These are phyloP conservation scores for Fusarium caatingaense DNA, from an alignment of 2,329 filamentous ascomycete species.

Conservation along the genomic window DNA sequence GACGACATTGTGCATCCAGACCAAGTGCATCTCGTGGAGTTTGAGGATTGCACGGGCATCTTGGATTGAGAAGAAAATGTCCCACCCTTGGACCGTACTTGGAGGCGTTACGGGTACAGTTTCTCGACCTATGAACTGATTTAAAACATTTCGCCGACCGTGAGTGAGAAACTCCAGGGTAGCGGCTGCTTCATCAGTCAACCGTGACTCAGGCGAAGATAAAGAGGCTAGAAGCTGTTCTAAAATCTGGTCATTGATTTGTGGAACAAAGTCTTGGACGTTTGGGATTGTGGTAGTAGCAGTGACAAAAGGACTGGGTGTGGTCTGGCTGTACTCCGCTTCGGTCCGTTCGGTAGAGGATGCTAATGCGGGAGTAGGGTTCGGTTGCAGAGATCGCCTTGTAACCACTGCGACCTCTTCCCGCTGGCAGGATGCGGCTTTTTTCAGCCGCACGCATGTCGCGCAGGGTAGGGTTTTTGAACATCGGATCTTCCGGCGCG, in stretches of 20 bases:
- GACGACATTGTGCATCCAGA: constrained; percentile 2
- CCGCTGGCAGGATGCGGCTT: neutral
- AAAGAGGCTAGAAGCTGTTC: neutral
- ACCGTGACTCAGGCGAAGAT: neutral
- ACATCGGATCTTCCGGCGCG: neutral
- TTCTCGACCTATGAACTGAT: neutral
- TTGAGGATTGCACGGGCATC: neutral
- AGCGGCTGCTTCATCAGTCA: constrained; percentile 3
- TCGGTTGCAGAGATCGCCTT: neutral
- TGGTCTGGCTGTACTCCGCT: neutral
- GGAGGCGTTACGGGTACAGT: accelerated
- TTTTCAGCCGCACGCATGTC: neutral
- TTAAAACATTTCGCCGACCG: neutral
- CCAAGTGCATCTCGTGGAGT: neutral
- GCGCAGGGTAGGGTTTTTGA: constrained; percentile 1
- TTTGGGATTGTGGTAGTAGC: accelerated
- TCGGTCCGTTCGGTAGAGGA: neutral
- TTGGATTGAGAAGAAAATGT: neutral
- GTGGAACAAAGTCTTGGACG: accelerated
- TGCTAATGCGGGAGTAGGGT: neutral
- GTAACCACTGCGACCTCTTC: neutral
- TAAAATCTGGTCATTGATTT: neutral
- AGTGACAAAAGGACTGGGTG: neutral
- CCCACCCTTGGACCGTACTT: neutral
- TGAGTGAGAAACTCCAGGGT: neutral